Conservation (phyloP, 2,329 filamentous ascomycete genomes). For the Pleurostoma richardsiae region DNA sequence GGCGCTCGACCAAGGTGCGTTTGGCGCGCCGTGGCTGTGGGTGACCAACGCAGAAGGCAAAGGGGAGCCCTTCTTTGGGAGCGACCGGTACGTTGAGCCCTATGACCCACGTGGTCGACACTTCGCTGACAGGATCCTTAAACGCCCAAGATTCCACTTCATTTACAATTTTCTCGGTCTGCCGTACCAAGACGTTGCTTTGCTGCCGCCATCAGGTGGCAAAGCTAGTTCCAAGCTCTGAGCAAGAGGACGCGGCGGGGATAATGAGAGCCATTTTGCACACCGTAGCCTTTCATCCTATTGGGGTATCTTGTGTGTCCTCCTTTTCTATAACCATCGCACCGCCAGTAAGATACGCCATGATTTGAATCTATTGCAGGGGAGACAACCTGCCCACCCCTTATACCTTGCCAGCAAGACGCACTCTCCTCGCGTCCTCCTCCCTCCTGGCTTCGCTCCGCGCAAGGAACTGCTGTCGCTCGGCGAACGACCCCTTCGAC, state of each 20-base stretch:
- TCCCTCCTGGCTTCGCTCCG: slow-evolving; percentile 59
- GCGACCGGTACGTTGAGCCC: slow-evolving; percentile 50
- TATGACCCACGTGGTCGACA: not conserved
- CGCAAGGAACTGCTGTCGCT: slow-evolving; percentile 59
- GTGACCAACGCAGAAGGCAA: slow-evolving; percentile 53
- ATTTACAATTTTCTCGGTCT: slow-evolving; percentile 64
- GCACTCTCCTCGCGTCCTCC: slow-evolving; percentile 51
- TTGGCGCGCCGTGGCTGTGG: slow-evolving; percentile 74
- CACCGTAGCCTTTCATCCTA: not conserved
- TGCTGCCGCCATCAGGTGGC: slow-evolving; percentile 22
- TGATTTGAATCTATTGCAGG: not conserved
- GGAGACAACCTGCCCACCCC: not conserved
- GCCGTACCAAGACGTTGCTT: slow-evolving; percentile 49
- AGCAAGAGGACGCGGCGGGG: not conserved
- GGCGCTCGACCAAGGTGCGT: slow-evolving; percentile 62
- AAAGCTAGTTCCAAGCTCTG: slow-evolving; percentile 28
- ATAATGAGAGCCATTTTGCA: not conserved
- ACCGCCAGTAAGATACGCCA: not conserved
- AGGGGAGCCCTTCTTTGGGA: slow-evolving; percentile 70
- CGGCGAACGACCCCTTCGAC: slow-evolving; percentile 59
- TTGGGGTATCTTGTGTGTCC: not conserved
- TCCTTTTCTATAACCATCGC: not conserved
- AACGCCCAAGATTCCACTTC: slow-evolving; percentile 51
- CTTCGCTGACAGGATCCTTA: not conserved
- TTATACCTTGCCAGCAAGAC: slow-evolving; percentile 33